These are phyloP conservation scores for Aspergillus novofumigatus DNA, from an alignment of 2,329 filamentous ascomycete species.

Conservation along the genomic window DNA sequence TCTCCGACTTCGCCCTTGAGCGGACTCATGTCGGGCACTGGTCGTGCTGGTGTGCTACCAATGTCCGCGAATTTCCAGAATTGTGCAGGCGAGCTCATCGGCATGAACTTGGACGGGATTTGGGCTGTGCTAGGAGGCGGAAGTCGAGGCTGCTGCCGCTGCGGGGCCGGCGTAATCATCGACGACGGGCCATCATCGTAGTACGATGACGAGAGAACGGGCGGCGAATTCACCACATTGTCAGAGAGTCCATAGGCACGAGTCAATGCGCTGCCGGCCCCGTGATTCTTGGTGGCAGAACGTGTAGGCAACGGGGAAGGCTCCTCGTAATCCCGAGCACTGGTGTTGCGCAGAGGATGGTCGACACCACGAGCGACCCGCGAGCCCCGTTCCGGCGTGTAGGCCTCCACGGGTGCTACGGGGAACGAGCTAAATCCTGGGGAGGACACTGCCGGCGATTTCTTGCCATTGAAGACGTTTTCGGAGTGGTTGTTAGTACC, in stretches of 20 bases:
- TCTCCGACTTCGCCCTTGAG: slow-evolving; percentile 41
- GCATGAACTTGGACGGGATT: slow-evolving; percentile 49
- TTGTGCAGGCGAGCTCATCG: slow-evolving; percentile 48
- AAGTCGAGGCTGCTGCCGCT: slow-evolving; percentile 45
- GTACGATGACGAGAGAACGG: slow-evolving; percentile 46
- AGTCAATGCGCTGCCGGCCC: slow-evolving; percentile 24
- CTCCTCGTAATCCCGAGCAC: slow-evolving; percentile 37
- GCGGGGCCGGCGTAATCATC: slow-evolving; percentile 47
- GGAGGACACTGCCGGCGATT: slow-evolving; percentile 37
- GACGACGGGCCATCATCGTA: slow-evolving; percentile 44
- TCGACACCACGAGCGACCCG: slow-evolving; percentile 28
- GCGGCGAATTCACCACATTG: slow-evolving; percentile 40
- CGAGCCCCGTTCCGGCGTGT: slow-evolving; percentile 46
- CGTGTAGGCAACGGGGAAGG: slow-evolving; percentile 39
- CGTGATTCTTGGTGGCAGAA: slow-evolving; percentile 25
- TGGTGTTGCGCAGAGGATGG: slow-evolving; percentile 28
- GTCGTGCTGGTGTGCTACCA: slow-evolving; percentile 42
- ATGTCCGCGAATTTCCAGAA: slow-evolving; percentile 49
- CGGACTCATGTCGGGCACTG: slow-evolving; percentile 44
- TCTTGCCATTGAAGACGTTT: slow-evolving; percentile 37
- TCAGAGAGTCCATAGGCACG: slow-evolving; percentile 40
- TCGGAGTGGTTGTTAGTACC: slow-evolving; percentile 38
- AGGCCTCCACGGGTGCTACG: slow-evolving; percentile 41
- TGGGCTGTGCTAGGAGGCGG: slow-evolving; percentile 48
- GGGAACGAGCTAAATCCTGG: slow-evolving; percentile 41